Evolutionary conservation across 306 rosid species (phyloP), one percentile per base, ranked within the genome.

Genomic region (Purshia tridentata): DNA sequence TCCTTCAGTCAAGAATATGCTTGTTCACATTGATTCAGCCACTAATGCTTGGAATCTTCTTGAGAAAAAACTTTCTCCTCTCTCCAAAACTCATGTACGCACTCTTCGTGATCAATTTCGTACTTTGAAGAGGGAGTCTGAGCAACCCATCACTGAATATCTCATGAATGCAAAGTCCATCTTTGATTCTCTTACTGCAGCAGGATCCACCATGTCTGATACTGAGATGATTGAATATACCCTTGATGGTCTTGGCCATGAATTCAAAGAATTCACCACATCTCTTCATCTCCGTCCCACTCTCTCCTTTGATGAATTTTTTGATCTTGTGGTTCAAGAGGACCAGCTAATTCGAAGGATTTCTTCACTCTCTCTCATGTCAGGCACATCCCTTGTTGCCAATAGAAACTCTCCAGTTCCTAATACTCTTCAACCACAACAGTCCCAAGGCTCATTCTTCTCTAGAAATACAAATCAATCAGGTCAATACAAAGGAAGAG

Each of bases 331-430:
- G 14, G 12, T 55, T 20, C 37, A 19, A 20, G 14, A 52, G 2
- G 23, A n/a, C 4, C 37, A 54, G 15, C 6, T 19, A 1, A 8
- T 54, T 18, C 29, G 19, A 19, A 54, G 23, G 13, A 54, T 54
- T 12, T 54, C 59, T 0, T 54, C 60, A 5, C 37, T 54, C 14
- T 54, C 60, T 2, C 7, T 53, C 4, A 18, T 13, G 5, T 7
- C 16, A 15, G 23, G 20, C 2, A 8, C 13, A 10, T 1, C 12
- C 12, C 12, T 18, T 0, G 12, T 0, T 9, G 58, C 29, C 8
- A 53, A 0, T 0, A 18, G 0, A 5, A 4, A 4, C 0, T 11
- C 0, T 1, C 9, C 7, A 18, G 6, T 53, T n/a, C 6, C 0
- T 4, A 13, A n/a, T 3, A 53, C 11, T n/a, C 2, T 6, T 9